A percentile compares a stretch with the other conserved stretches of the same genome.
These are phyloP conservation scores for Neurospora sp. DNA, from an alignment of 495 filamentous ascomycete genomes.

Conservation along the genomic window DNA sequence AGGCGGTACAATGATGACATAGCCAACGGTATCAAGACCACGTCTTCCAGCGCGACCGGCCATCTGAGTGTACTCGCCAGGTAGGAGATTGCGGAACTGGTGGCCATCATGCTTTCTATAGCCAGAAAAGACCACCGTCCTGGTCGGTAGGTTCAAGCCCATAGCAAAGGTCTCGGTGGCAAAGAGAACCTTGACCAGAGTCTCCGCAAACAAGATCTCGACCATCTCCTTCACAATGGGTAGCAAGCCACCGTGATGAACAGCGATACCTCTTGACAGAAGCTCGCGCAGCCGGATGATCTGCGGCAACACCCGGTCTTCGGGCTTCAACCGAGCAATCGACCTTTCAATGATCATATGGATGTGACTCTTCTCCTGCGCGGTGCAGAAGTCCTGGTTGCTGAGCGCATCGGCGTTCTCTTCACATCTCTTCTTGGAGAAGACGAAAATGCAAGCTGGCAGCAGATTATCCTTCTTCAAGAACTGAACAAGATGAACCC, in stretches of 20 bases:
- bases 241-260: slow-evolving; percentile 89
- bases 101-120: slow-evolving; percentile 94
- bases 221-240: slow-evolving; percentile 98
- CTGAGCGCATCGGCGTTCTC: slow-evolving; percentile 92
- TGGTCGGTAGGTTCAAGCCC: slow-evolving; percentile 90
- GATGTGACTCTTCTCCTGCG: slow-evolving; percentile 85
- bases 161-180: slow-evolving; percentile 98
- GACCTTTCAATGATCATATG: slow-evolving; percentile 98
- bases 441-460: slow-evolving; percentile 93
- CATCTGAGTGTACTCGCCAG: slow-evolving; percentile 98
- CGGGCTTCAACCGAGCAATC: slow-evolving; percentile 80
- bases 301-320: slow-evolving; percentile 81
- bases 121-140: slow-evolving; percentile 95
- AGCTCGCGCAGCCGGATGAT: slow-evolving; percentile 81
- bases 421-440: slow-evolving; percentile 94
- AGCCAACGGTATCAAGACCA: slow-evolving; percentile 84
- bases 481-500: slow-evolving; percentile 90
- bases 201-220: slow-evolving; percentile 91
- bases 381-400: slow-evolving; percentile 88
- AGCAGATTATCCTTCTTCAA: slow-evolving; percentile 77
- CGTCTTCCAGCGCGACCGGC: slow-evolving; percentile 87
- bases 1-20: slow-evolving; percentile 81
- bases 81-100: slow-evolving; percentile 78
- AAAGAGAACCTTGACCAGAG: slow-evolving; percentile 91
- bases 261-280: slow-evolving; percentile 79